Base-by-base conservation (phyloP, 2,329 filamentous ascomycete species). In the Colletotrichum sp. region DNA sequence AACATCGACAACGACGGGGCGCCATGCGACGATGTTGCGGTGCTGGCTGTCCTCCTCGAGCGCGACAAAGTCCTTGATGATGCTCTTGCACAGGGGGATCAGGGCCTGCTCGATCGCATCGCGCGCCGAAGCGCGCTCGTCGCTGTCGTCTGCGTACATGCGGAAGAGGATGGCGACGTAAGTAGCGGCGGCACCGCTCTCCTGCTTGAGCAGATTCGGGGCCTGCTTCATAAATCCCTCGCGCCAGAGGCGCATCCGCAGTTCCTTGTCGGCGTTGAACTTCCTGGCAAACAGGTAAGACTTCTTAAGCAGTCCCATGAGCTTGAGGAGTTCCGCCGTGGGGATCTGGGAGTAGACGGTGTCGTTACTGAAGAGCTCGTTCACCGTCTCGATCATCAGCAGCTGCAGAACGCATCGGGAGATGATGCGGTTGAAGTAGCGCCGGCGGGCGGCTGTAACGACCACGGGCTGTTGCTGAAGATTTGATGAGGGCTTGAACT, bases 211-310 rank as follows among this genome's bases (percentile, higher is more conserved):
- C 15, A 99, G 89, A 81, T 99, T 99, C 4, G 97, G 97, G 19
- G 97, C 96, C 83, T 99, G 97, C 86, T 98, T 98, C 97, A 99
- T 99, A 89, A 99, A 99, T 1, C 98, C 97, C 84, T 99, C 97
- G 67, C 96, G 91, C 95, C 98, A 99, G 22, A 99, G 89, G 22
- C 95, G 92, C 90, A 98, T 98, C 61, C 97, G 93, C 48, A 99
- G 89, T 79, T 98, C 97, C 85, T 98, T 98, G 86, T 99, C 96
- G 78, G 96, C 95, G 84, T 99, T 99, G 89, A 99, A 99, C 80
- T 94, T 94, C 82, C 98, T 96, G 60, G 98, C 97, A 80, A 99
- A 99, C 75, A 98, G 93, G 86, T 98, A 99, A 32, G 94, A 97
- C 83, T 98, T 97, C 86, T 99, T 99, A 34, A 99, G 90, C 2